Conservation (phyloP, 1,284 basidiomycete genomes). For the Cryptococcus depauperatus region DNA sequence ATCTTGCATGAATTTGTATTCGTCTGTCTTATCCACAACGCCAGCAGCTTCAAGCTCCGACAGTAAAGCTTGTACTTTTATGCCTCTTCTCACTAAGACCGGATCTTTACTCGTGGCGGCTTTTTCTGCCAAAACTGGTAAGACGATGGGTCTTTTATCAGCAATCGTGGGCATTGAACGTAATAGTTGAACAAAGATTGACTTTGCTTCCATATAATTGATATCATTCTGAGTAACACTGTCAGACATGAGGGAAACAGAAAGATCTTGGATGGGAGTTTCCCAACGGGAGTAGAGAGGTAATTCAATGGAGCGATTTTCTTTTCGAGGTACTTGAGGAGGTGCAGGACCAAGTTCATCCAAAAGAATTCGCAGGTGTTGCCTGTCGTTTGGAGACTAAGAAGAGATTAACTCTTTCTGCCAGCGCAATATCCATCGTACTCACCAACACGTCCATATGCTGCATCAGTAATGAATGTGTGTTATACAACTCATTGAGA, state of each 20-base stretch:
- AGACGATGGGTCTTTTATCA: conserved; percentile 79
- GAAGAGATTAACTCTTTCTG: background rate
- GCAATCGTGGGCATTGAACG: conserved; percentile 81
- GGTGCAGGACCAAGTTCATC: conserved; percentile 93
- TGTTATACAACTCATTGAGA: conserved; percentile 98
- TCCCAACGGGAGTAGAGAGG: conserved; percentile 97
- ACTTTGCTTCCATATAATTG: conserved; percentile 99
- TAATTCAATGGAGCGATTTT: conserved; percentile 89
- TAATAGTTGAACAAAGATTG: conserved; percentile 94
- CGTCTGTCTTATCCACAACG: conserved; percentile 72
- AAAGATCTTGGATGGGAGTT: conserved; percentile 94
- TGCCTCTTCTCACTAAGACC: conserved; percentile 85
- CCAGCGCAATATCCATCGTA: conserved; percentile 10
- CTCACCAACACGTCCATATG: conserved; percentile 88
- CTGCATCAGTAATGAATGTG: conserved; percentile 86
- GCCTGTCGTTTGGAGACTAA: conserved; percentile 93
- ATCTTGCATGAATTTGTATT: conserved; percentile 91
- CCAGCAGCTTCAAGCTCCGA: conserved; percentile 88
- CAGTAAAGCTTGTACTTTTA: conserved; percentile 99
- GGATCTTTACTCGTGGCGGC: conserved; percentile 97
- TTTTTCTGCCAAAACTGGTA: conserved; percentile 81
- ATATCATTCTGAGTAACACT: conserved; percentile 97
- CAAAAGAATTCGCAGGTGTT: conserved; percentile 89
- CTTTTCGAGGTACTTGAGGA: conserved; percentile 89
- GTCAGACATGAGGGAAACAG: conserved; percentile 80